Percentiles rank a stretch among this genome's conserved stretches.
Conservation (phyloP, 2,329 filamentous ascomycete species). For the Dryadomyces quercus-mongolicae region DNA sequence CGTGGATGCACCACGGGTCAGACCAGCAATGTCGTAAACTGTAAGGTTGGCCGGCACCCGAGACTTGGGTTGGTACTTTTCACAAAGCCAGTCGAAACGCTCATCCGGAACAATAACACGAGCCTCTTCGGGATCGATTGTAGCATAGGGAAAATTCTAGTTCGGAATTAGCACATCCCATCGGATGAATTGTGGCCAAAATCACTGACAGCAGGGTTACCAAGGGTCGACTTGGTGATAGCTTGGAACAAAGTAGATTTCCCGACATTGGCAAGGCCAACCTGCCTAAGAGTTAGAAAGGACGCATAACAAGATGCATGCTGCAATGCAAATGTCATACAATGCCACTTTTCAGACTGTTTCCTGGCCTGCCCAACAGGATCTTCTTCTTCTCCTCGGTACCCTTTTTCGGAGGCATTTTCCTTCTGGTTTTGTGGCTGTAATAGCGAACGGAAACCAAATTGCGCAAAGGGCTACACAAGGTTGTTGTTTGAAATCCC, state of each 20-base stretch:
- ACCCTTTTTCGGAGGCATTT: constrained; percentile 91
- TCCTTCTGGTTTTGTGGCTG: constrained; percentile 41
- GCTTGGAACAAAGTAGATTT: constrained; percentile 99
- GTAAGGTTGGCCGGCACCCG: constrained; percentile 94
- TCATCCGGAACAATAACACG: constrained; percentile 94
- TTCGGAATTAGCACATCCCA: neutral
- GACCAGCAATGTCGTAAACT: constrained; percentile 95
- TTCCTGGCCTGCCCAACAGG: constrained; percentile 87
- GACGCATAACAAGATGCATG: no score
- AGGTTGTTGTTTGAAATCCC: constrained; percentile 8
- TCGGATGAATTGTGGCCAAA: neutral
- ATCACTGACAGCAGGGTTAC: constrained; percentile 73
- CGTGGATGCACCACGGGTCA: constrained; percentile 90
- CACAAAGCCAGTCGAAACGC: constrained; percentile 87
- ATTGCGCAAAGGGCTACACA: constrained; percentile 9
- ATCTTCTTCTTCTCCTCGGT: constrained; percentile 85
- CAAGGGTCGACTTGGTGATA: constrained; percentile 93
- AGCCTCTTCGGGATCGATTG: constrained; percentile 96
- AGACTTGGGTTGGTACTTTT: constrained; percentile 98
- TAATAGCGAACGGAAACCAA: neutral
- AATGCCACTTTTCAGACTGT: constrained; percentile 99
- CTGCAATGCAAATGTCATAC: constrained; percentile 37
- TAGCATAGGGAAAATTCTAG: constrained; percentile 96
- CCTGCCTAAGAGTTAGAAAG: constrained; percentile 36
- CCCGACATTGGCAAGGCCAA: constrained; percentile 97